A percentile compares a stretch with the other conserved stretches of the same genome.
Evolutionary conservation across 192 early-diverging fungal species (phyloP).

Genomic region (Umbelopsis ramanniana): DNA sequence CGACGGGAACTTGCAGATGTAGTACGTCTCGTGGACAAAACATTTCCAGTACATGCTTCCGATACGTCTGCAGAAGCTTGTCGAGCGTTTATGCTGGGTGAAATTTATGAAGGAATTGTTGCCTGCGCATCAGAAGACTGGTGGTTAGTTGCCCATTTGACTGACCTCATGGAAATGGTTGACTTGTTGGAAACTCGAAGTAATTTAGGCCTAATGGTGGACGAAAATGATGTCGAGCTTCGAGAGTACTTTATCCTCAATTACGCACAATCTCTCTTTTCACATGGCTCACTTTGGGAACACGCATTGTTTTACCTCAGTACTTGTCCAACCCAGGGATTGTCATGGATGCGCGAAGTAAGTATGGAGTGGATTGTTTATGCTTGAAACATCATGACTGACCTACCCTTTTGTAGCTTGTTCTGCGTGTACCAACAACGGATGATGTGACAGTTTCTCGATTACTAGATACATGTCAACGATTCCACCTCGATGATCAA

Average conservation of each 20-base stretch:
- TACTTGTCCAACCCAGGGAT: slow-evolving; percentile 13
- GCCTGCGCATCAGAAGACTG: slow-evolving; percentile 42
- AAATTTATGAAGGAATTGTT: slow-evolving; percentile 30
- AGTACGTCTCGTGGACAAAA: slow-evolving; percentile 4
- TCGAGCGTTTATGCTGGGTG: slow-evolving; percentile 49
- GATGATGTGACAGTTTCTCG: not conserved
- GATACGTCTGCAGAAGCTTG: slow-evolving; percentile 33
- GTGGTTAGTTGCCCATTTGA: slow-evolving; percentile 67
- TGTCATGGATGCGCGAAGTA: slow-evolving; percentile 9
- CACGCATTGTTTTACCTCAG: slow-evolving; percentile 34
- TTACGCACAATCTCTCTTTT: slow-evolving; percentile 42
- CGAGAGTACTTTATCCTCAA: slow-evolving; percentile 50
- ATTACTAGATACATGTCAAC: not conserved
- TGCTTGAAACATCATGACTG: not conserved
- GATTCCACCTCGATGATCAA: slow-evolving; percentile 1
- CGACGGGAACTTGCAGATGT: slow-evolving; percentile 31
- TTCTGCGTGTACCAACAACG: not conserved
- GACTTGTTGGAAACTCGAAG: slow-evolving; percentile 27
- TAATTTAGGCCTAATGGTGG: slow-evolving; percentile 3
- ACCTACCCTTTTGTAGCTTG: not conserved
- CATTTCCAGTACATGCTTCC: slow-evolving; percentile 23
- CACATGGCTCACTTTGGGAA: slow-evolving; percentile 40
- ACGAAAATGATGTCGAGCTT: slow-evolving; percentile 35
- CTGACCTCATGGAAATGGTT: slow-evolving; percentile 57
- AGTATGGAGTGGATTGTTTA: not conserved